Evolutionary conservation across 2,329 filamentous ascomycete genomes (phyloP), one percentile per base, ranked within the genome.

Genomic region (Aureobasidium sp.): DNA sequence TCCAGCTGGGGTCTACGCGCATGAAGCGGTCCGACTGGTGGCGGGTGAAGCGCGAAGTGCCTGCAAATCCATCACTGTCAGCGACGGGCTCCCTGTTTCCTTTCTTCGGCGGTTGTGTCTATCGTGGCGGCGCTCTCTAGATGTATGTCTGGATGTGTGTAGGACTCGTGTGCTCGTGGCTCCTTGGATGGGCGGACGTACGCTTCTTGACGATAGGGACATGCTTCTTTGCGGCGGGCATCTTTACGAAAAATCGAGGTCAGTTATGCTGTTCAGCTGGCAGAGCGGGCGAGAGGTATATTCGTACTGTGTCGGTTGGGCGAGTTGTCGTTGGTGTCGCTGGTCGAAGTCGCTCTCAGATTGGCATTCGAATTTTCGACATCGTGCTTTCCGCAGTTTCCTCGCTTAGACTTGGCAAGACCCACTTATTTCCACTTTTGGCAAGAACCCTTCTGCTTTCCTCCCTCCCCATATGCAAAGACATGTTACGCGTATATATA

Each of bases 201-300:
- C 91, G 91, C 91, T 99, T 99, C 91, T 99, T 99, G 78, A 99
- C 90, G 86, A 99, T 99, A 76, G 92, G 88, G 78, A 97, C 87
- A 82, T 97, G 94, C 86, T 96, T 95, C 90, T 95, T 96, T 82
- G 93, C 90, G 88, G 92, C 86, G 86, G 93, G 91, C 94, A 97
- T 97, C 92, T 93, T 69, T 63, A 63, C 44, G 39, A 54, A n/a
- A 49, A 63, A 44, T 51, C 25, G 44, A 55, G 16, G 37, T 57
- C 25, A 54, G 47, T 27, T 27, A 54, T 54, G 59, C 34, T 44
- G 29, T 47, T 5, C 36, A 7, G 3, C 14, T 25, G 37, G 34
- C 37, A 27, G 39, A 41, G 57, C 55, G 44, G 25, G 61, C 34
- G 44, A 25, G 39, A 21, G 54, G 21, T 42, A 45, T 39, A 42